Evolutionary conservation across 768 basidiomycete species (phyloP).

Genomic region (Megacollybia marginata): DNA sequence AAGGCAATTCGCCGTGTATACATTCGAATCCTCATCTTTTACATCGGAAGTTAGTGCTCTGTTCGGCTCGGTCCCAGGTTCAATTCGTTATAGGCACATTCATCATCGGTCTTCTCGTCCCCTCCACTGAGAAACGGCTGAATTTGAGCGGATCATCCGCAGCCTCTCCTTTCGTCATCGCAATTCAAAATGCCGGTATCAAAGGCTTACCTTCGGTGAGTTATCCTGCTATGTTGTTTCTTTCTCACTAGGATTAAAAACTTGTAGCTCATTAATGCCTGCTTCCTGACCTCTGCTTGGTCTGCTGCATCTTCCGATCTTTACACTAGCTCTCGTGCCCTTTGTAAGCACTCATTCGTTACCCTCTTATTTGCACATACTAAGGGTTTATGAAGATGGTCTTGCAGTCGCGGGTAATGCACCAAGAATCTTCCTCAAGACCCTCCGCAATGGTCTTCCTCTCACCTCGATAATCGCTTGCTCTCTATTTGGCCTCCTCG

Average conservation of each 20-base stretch:
- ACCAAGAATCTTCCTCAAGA: constrained; percentile 68
- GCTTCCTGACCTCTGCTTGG: constrained; percentile 84
- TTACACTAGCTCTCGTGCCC: constrained; percentile 83
- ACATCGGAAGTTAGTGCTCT: constrained; percentile 29
- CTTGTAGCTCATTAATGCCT: constrained; percentile 69
- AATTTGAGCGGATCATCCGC: constrained; percentile 52
- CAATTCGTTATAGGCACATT: constrained; percentile 42
- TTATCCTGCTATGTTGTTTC: no score
- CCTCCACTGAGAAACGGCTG: constrained; percentile 55
- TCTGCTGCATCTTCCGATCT: constrained; percentile 87
- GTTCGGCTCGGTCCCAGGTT: no score
- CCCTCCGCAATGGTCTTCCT: constrained; percentile 70
- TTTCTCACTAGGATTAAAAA: neutral
- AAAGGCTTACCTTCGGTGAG: constrained; percentile 69
- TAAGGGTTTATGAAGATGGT: constrained; percentile 44
- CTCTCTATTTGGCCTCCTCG: constrained; percentile 61
- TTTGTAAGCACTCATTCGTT: constrained; percentile 46
- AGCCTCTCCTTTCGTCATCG: constrained; percentile 88
- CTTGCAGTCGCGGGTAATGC: constrained; percentile 62
- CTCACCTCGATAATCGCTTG: constrained; percentile 64
- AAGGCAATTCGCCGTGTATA: constrained; percentile 68
- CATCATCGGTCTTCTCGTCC: constrained; percentile 79
- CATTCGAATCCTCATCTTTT: constrained; percentile 80
- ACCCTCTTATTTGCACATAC: neutral
- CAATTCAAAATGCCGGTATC: constrained; percentile 82